phyloP scores from a whole-genome alignment of 208 protist genomes.

The Acanthamoeba castellanii region DNA sequence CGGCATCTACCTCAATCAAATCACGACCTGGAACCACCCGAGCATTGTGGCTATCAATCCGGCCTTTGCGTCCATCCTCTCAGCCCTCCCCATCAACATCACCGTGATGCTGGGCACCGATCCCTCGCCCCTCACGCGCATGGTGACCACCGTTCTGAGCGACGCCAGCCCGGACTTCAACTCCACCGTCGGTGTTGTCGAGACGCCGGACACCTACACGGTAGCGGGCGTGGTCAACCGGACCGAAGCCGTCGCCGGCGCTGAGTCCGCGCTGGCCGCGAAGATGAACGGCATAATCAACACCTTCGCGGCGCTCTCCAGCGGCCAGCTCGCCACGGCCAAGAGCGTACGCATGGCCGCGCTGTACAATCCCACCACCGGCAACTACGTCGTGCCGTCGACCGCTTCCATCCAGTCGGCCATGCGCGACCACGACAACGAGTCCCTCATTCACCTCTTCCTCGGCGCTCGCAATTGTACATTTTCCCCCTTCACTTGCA shows the following conservation, averaged over 20 bases:
- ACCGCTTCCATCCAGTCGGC: not conserved
- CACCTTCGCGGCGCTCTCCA: not conserved
- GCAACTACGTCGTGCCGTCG: not conserved
- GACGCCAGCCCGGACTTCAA: not conserved
- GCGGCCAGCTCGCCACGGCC: not conserved
- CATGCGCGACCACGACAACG: not conserved
- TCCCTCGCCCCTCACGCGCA: not conserved
- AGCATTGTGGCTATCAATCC: conserved; percentile 44
- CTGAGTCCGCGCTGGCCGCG: not conserved
- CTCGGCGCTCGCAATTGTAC: not conserved
- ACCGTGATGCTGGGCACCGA: not conserved
- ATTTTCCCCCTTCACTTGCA: not conserved
- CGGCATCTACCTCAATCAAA: not conserved
- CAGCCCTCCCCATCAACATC: not conserved
- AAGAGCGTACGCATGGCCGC: not conserved
- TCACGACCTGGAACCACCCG: not conserved
- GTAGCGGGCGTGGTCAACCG: not conserved
- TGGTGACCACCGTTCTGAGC: not conserved
- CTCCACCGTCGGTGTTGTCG: not conserved
- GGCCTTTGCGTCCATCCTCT: not conserved
- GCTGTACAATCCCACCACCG: not conserved
- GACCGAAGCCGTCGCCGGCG: not conserved
- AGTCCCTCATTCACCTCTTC: not conserved
- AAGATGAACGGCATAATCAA: not conserved
- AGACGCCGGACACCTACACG: not conserved